A percentile compares a stretch with the other conserved stretches of the same genome.
Conservation (phyloP, 2,329 filamentous ascomycete genomes). For the Ophiostoma fasciatum region DNA sequence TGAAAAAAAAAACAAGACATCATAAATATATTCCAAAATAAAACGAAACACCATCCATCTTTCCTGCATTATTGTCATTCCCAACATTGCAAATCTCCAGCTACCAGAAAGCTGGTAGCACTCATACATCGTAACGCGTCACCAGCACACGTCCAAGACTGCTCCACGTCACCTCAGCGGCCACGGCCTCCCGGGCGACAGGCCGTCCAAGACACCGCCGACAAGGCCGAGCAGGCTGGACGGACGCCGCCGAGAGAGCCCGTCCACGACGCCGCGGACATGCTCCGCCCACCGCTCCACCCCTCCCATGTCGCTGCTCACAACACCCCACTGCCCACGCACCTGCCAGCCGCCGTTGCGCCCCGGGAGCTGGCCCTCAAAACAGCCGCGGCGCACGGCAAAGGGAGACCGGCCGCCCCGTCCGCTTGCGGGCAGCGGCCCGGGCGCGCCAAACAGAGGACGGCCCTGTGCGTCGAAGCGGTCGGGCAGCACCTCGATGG, state of each 20-base stretch:
- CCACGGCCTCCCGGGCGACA: too few species aligned
- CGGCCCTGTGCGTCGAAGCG: constrained; percentile 31
- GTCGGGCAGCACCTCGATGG: constrained; percentile 29
- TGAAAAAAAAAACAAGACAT: too few species aligned
- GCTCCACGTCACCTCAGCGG: too few species aligned
- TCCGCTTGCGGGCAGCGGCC: background rate
- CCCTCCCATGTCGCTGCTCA: constrained; percentile 26
- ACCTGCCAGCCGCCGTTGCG: constrained; percentile 21
- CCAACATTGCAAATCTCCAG: too few species aligned
- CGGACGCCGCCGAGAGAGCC: constrained; percentile 5
- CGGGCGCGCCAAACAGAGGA: constrained; percentile 19
- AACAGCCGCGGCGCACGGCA: constrained; percentile 27
- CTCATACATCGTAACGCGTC: too few species aligned
- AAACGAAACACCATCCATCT: too few species aligned
- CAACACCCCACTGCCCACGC: constrained; percentile 29
- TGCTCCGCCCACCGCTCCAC: constrained; percentile 21
- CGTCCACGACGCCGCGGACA: constrained; percentile 19
- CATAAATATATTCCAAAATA: too few species aligned
- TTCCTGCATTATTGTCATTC: too few species aligned
- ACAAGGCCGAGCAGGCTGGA: constrained; percentile 17
- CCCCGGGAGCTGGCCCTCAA: constrained; percentile 21
- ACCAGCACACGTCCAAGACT: too few species aligned
- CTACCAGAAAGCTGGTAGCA: too few species aligned
- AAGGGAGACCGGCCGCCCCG: constrained; percentile 10
- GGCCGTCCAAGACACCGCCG: too few species aligned